Base-by-base conservation (phyloP, 1,139 yeast species). In the Sugiyamaella grinbergsii region DNA sequence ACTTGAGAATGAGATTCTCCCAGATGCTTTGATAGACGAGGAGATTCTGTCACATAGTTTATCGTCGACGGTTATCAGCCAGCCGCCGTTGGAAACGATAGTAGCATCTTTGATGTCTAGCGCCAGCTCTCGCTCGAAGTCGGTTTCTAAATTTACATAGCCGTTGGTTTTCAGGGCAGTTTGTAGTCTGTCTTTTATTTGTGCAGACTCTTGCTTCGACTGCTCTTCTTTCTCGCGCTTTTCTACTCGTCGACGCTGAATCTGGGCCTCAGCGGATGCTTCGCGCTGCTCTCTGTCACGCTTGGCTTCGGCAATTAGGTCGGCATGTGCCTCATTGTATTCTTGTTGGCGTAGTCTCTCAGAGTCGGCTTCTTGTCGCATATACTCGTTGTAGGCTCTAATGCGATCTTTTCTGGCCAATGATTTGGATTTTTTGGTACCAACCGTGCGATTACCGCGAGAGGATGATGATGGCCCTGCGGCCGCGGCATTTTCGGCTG, bases 391-490 rank as follows among this genome's bases (percentile, higher is more conserved):
- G 51, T 64, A 67, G 15, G 67, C 67, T 11, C 70, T 49, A 15
- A 65, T 58, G 37, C 60, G 68, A 41, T 66, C 71, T 36, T 61
- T 49, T 23, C 59, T 51, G 2, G 67, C 70, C 38, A 66, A 58
- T 18, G 69, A 63, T 47, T 59, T 60, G 37, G 70, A 62, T 58
- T 67, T 67, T 49, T 67, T 67, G 13, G 64, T 54, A 16, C 71
- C 70, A 1, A 67, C 69, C 3, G 54, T 49, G 8, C 61, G 52
- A 33, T 55, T 57, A 24, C 49, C 22, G 5, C 34, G 24, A 10
- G 45, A 34, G 1, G 48, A 24, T n/a, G 53, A 41, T 7, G 49
- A 16, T 6, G 33, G 13, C 3, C 45, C 49, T 1, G 47, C 24
- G 10, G 54, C 50, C 4, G 15, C 32, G 13, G 53, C 49, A 13